Evolutionary conservation across 2,329 filamentous ascomycete species (phyloP).

Genomic region (Xylaria sp.): DNA sequence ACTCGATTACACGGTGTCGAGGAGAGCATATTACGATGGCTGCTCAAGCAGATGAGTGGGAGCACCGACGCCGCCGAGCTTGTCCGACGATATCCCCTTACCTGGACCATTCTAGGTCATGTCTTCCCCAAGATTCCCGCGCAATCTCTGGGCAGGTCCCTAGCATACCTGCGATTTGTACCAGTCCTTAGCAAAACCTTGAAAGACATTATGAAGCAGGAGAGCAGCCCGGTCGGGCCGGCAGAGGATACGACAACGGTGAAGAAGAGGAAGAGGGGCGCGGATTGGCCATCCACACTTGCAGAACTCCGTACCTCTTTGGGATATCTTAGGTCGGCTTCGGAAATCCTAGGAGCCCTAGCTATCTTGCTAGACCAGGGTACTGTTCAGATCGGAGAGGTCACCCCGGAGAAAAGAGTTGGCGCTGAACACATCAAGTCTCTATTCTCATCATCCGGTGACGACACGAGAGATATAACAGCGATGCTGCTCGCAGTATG

Average conservation of each 20-base stretch:
- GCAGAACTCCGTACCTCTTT: constrained; percentile 46
- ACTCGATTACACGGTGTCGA: constrained; percentile 59
- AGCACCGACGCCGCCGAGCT: constrained; percentile 54
- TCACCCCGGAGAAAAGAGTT: constrained; percentile 52
- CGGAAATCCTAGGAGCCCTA: constrained; percentile 56
- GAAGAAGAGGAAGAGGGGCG: constrained; percentile 51
- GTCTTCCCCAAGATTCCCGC: constrained; percentile 70
- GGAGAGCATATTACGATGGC: constrained; percentile 64
- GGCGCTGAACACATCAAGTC: constrained; percentile 65
- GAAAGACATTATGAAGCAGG: constrained; percentile 55
- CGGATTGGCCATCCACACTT: constrained; percentile 47
- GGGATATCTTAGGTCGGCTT: constrained; percentile 53
- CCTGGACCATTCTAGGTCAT: constrained; percentile 67
- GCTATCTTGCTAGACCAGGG: constrained; percentile 54
- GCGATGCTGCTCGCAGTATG: constrained; percentile 55
- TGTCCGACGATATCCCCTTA: constrained; percentile 59
- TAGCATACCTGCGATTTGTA: constrained; percentile 73
- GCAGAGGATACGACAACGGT: constrained; percentile 37
- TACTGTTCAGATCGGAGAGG: constrained; percentile 41
- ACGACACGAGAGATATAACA: constrained; percentile 54
- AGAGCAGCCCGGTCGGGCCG: constrained; percentile 20
- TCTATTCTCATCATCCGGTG: constrained; percentile 57
- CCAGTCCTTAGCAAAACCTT: constrained; percentile 69
- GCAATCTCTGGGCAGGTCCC: constrained; percentile 71
- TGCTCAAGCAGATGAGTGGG: constrained; percentile 66